A percentile compares a stretch with the other conserved stretches of the same genome.
These are phyloP conservation scores for Zygosaccharomyces bailii DNA, from an alignment of 805 yeast species.

Conservation along the genomic window DNA sequence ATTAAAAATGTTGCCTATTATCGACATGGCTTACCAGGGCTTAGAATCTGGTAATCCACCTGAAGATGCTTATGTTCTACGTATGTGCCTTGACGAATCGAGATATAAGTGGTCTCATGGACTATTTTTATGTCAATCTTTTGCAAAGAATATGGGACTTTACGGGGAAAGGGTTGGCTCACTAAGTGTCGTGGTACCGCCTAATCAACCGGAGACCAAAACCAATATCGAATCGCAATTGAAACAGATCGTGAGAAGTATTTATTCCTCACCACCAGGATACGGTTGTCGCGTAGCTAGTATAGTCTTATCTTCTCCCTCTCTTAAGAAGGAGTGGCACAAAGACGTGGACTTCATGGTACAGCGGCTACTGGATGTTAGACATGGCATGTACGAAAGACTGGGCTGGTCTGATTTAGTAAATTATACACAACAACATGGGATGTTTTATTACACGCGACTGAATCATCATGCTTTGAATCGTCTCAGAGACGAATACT, in stretches of 20 bases:
- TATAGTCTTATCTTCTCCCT: conserved; percentile 59
- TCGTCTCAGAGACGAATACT: conserved; percentile 62
- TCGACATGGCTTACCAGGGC: conserved; percentile 94
- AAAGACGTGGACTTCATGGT: conserved; percentile 76
- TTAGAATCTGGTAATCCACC: conserved; percentile 81
- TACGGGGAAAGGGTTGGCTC: conserved; percentile 95
- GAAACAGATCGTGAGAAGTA: conserved; percentile 77
- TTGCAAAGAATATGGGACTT: conserved; percentile 90
- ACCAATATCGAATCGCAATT: conserved; percentile 68
- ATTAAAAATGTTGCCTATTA: conserved; percentile 66
- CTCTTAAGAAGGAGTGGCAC: conserved; percentile 71
- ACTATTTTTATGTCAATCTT: conserved; percentile 75
- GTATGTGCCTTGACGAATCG: conserved; percentile 33
- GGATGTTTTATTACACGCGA: conserved; percentile 96
- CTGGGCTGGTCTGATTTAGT: conserved; percentile 83
- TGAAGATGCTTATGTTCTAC: conserved; percentile 59
- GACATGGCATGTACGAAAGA: conserved; percentile 58
- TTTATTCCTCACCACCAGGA: conserved; percentile 91
- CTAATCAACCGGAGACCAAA: conserved; percentile 49
- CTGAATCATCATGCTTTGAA: conserved; percentile 66
- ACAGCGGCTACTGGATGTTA: conserved; percentile 69
- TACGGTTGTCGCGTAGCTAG: conserved; percentile 91
- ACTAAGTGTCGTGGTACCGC: conserved; percentile 53
- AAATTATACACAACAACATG: conserved; percentile 61
- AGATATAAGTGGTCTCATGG: conserved; percentile 42